Base-by-base conservation (phyloP, 116 monocot species). In the Iris pallida region DNA sequence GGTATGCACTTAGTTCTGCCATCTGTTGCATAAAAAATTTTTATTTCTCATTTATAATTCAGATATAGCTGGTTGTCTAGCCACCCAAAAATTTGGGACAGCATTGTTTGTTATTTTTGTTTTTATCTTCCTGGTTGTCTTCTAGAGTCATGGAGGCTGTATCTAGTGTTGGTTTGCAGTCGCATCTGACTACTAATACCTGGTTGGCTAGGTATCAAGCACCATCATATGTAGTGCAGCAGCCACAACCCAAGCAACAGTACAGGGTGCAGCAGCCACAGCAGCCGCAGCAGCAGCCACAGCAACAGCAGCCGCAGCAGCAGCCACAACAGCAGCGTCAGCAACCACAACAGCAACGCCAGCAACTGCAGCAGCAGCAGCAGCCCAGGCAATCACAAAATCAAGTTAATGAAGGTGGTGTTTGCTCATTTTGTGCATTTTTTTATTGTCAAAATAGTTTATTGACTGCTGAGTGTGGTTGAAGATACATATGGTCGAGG, bases 161-260 rank as follows among this genome's bases (percentile, higher is more conserved):
- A 7, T 53, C 40, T 8, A 2, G 4, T 48, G 19, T 8, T 4
- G 3, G 5, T 14, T 53, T 53, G 49, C 7, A 51, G 49, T 0
- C 2, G 3, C 30, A 30, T 30, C 30, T 30, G 3, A 30, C 30
- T 30, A 30, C 30, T 53, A n/a, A 20, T 16, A 53, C 53, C 16
- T 67, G 30, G 42, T 53, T 4, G 8, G 67, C n/a, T 67, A 46
- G 59, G 20, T 79, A 40, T 67, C 65, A 95, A 85, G 65, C 89
- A 87, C 59, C 92, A 90, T 30, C 30, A 30, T 30, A 30, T 30
- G 30, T 30, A 30, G 72, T 75, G 78, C 46, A 86, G 86, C 48
- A 55, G 57, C 85, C 77, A 18, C 86, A 83, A 17, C 69, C 79
- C 42, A 89, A 71, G 72, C 71, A 65, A 55, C 82, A 82, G 42